Base-by-base conservation (phyloP, 768 basidiomycete genomes). In the Hirschioporus abietinus region DNA sequence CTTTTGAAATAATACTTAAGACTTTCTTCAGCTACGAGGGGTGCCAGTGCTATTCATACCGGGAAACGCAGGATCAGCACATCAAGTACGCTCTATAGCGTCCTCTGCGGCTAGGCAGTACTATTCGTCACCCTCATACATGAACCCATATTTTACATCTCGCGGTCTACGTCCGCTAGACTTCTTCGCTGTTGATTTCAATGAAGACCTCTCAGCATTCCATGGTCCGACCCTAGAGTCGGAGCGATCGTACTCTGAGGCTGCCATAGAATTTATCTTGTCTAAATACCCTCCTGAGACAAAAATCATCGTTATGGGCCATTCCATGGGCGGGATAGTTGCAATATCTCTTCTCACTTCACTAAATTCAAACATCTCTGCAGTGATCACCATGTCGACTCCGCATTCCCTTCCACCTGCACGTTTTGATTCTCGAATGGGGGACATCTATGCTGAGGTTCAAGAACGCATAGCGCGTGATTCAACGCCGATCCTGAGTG, bases 281-380 rank as follows among this genome's bases (percentile, higher is more conserved):
- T 88, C 90, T 0, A 79, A 87, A 27, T 97, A 98, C 75, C 84
- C 86, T 1, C 68, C 78, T 17, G 74, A 83, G 64, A 88, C 91
- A 1, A 71, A 78, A 36, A 86, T 99, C 65, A 84, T 91, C 61
- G 73, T 99, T 66, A 79, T 99, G 75, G 97, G 92, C 1, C 96
- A 99, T 75, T 98, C 96, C 12, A 99, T 99, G 97, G 97, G 97
- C 25, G 97, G 97, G 10, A 79, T 96, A 61, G 95, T 96, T 5
- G 94, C 93, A 9, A 87, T 88, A 0, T 88, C 91, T 6, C 81
- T 96, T 17, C 84, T 96, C 10, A 86, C 91, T 1, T 86, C 88
- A 7, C 42, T 52, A 1, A 52, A 20, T 52, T 70, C 74, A 8
- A 76, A 86, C 65, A 86, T 96, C 57, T 86, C 90, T 9, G 86